phyloP scores from a whole-genome alignment of 352 stramenopile species.

The Aphanomyces euteiches region DNA sequence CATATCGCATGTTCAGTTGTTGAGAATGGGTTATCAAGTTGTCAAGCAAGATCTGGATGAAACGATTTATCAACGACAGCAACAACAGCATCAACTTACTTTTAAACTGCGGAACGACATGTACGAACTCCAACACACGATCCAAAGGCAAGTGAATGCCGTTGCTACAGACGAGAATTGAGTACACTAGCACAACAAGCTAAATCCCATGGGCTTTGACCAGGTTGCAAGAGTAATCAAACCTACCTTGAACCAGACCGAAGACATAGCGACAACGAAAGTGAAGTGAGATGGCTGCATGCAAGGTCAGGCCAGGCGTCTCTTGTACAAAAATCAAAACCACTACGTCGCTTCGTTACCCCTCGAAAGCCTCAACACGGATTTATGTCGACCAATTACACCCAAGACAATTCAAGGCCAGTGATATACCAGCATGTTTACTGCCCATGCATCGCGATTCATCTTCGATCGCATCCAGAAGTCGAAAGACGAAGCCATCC shows the following conservation, averaged over 20 bases:
- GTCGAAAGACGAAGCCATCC: not conserved
- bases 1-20: too few relatives aligned
- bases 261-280: not conserved
- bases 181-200: not conserved
- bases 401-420: not conserved
- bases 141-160: not conserved
- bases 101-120: not conserved
- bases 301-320: not conserved
- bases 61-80: too few relatives aligned
- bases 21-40: too few relatives aligned
- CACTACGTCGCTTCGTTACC: not conserved
- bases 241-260: not conserved
- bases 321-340: not conserved
- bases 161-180: not conserved
- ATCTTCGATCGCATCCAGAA: not conserved
- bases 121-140: not conserved
- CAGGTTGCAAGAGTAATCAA: not conserved
- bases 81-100: not conserved
- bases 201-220: not conserved
- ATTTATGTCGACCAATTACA: not conserved
- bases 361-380: not conserved
- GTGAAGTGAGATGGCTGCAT: not conserved
- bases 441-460: not conserved
- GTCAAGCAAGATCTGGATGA: too few relatives aligned
- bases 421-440: not conserved